phyloP scores from a whole-genome alignment of 2,329 filamentous ascomycete species.

The Rosellinia necatrix region DNA sequence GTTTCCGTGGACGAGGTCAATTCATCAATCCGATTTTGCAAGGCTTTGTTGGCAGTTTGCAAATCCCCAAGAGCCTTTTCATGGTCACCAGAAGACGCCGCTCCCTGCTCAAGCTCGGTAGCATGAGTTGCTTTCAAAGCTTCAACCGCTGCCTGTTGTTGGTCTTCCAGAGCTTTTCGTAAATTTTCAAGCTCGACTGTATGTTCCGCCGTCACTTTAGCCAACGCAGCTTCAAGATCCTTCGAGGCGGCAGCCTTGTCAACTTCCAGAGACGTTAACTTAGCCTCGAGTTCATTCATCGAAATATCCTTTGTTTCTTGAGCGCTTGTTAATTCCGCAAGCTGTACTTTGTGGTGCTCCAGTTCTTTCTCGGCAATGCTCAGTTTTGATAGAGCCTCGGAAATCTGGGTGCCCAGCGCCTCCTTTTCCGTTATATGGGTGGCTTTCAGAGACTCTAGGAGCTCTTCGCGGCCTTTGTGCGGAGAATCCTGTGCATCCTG shows the following conservation, averaged over 20 bases:
- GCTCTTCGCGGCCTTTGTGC: conserved; percentile 49
- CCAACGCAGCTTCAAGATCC: conserved; percentile 45
- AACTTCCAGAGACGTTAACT: conserved; percentile 53
- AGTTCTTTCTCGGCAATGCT: conserved; percentile 56
- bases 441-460: conserved; percentile 54
- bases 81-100: conserved; percentile 51
- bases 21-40: conserved; percentile 61
- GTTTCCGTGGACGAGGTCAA: conserved; percentile 53
- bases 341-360: conserved; percentile 53
- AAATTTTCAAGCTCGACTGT: conserved; percentile 55
- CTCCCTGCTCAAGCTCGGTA: conserved; percentile 53
- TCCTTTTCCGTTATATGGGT: conserved; percentile 56
- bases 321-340: conserved; percentile 52
- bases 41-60: conserved; percentile 54
- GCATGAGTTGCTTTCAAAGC: conserved; percentile 59
- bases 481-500: conserved; percentile 48
- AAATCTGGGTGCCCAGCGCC: conserved; percentile 51
- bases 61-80: conserved; percentile 56
- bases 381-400: conserved; percentile 56
- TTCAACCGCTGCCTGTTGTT: conserved; percentile 55
- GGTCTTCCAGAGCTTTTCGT: conserved; percentile 52
- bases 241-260: conserved; percentile 47
- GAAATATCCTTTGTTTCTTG: conserved; percentile 56
- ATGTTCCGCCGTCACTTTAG: conserved; percentile 53
- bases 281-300: conserved; percentile 53